These are phyloP conservation scores for Corchorus olitorius DNA, from an alignment of 345 rosid species.

Conservation along the genomic window DNA sequence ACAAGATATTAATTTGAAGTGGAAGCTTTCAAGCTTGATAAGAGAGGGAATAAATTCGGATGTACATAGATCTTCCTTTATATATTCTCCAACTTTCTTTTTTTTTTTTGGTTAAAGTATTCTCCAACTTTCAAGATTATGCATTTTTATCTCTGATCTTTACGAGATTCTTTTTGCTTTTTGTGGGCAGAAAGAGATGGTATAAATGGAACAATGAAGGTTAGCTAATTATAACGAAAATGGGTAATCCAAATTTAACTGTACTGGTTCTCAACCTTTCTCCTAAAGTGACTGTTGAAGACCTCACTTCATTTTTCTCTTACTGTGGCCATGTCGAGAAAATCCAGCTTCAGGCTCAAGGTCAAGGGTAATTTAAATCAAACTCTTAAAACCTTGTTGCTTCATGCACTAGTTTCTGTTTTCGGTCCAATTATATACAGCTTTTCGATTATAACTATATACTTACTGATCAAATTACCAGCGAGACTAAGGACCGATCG, in stretches of 20 bases:
- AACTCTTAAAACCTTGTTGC: not conserved
- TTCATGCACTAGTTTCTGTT: no score
- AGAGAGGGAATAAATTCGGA: constrained; percentile 17
- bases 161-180: not conserved
- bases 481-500: not conserved
- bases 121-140: not conserved
- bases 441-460: no score
- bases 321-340: constrained; percentile 44
- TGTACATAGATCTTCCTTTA: not conserved
- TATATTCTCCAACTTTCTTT: no score
- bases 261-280: constrained; percentile 38
- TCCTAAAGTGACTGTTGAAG: constrained; percentile 25
- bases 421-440: no score
- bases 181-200: not conserved
- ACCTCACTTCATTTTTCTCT: constrained; percentile 41
- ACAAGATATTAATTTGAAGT: no score
- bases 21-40: not conserved
- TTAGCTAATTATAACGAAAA: not conserved
- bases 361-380: no score
- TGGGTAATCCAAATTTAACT: constrained; percentile 29
- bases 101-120: no score
- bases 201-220: not conserved
- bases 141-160: not conserved
- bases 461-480: no score
- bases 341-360: constrained; percentile 34